A percentile compares a stretch with the other conserved stretches of the same genome.
Conservation (phyloP, 1,284 basidiomycete genomes). For the Moniliella sp. region DNA sequence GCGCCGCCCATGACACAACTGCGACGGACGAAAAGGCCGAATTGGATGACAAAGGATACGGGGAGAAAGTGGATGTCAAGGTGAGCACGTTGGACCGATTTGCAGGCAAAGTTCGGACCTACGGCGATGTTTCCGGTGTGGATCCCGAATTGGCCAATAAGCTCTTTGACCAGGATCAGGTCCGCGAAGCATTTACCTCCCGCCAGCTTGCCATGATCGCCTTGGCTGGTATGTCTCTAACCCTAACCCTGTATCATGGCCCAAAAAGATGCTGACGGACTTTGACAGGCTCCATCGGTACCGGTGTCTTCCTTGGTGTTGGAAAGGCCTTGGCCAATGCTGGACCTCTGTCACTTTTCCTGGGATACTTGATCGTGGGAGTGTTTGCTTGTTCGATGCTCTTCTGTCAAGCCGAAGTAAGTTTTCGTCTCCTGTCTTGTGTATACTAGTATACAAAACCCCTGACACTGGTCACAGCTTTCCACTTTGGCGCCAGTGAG, state of each 20-base stretch:
- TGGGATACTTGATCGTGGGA: conserved; percentile 35
- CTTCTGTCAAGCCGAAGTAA: conserved; percentile 36
- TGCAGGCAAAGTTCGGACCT: no score
- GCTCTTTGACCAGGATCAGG: no score
- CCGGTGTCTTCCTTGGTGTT: conserved; percentile 10
- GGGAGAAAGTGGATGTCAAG: no score
- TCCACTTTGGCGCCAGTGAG: no score
- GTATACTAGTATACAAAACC: conserved; percentile 55
- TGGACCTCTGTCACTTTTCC: conserved; percentile 37
- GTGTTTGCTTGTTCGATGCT: conserved; percentile 4
- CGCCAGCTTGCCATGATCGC: conserved; percentile 24
- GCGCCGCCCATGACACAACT: no score
- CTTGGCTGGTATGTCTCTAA: conserved; percentile 10
- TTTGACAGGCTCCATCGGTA: conserved; percentile 29
- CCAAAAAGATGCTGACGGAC: no score
- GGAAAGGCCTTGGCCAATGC: conserved; percentile 31
- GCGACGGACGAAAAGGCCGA: no score
- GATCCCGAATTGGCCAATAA: no score
- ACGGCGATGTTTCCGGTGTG: no score
- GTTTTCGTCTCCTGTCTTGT: conserved; percentile 47
- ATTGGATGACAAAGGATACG: no score
- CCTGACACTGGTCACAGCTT: conserved; percentile 52
- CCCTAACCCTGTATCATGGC: background rate
- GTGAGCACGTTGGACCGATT: no score
- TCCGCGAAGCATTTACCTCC: conserved; percentile 12